Evolutionary conservation across 768 basidiomycete genomes (phyloP), one percentile per base, ranked within the genome.

Genomic region (Sarcodon sp.): DNA sequence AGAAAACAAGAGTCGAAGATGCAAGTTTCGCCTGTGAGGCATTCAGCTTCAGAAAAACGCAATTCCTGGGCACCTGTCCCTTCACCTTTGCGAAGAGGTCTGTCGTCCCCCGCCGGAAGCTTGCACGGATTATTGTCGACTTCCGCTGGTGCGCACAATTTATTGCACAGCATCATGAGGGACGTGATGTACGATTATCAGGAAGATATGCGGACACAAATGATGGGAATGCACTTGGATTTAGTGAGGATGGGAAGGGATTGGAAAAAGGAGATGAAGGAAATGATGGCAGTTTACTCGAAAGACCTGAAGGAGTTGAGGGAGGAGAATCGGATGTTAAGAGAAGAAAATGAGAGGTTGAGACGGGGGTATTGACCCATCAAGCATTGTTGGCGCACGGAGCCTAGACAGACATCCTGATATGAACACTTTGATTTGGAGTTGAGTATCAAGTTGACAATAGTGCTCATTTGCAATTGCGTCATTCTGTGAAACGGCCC

Each of bases 171-270:
- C 18, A 76, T 85, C 47, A 73, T 87, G 46, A 71, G 73, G 41
- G 84, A 87, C 47, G 80, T 77, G 50, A 77, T 87, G 77, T 75
- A 71, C 53, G 85, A 87, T 53, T 82, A 76, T 56, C 80, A 79
- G 59, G 68, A 71, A 52, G 83, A 87, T 59, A 79, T 76, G 18
- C 72, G 74, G 55, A 69, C 74, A n/a, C 80, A 86, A 68, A 76
- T 87, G 72, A 72, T 75, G 59, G 83, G 81, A 2, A 64, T 87
- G 48, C 86, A 88, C 61, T 56, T 88, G 51, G 85, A 88, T 57
- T 57, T 87, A 49, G 66, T 88, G 34, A 69, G 75, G 48, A 79
- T 86, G 79, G 81, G 83, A 1, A 64, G 80, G 33, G 72, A 72
- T 21, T 83, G 80, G 82, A 76, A 76, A 61, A 68, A 61, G 45